Base-by-base conservation (phyloP, 1,284 basidiomycete species). In the Vanrija sp. region DNA sequence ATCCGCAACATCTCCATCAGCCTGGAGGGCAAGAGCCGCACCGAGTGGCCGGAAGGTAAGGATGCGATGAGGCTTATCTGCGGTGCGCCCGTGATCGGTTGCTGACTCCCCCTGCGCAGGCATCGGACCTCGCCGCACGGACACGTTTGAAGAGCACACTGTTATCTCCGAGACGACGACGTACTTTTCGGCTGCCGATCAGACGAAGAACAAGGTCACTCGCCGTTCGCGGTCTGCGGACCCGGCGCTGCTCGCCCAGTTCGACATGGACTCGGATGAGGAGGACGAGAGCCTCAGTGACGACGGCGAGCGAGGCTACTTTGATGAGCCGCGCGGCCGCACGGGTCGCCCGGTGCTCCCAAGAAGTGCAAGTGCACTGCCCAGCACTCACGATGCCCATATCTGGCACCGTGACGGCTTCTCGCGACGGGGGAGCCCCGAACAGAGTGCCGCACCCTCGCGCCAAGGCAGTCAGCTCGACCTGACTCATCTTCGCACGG, bases 21-120 rank as follows among this genome's bases (percentile, higher is more conserved):
- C 64, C 79, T 98, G 19, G 80, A 85, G 50, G 94, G 90, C 6
- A 87, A 82, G 61, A 72, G 78, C 5, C 69, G 78, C 52, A 83
- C 82, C 15, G 82, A 83, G 61, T 96, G 92, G 88, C 87, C 89
- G 5, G 92, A 97, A 82, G 89, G 92, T 91, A 63, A 52, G 82
- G 74, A 3, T 18, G 16, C 38, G 34, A 43, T n/a, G 26, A 15
- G 23, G 34, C 34, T 39, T 18, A n/a, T n/a, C 21, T 38, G 49
- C 8, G 18, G 6, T 38, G 12, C 8, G 6, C n/a, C 26, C 3
- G 16, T 21, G 51, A 23, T 38, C 47, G n/a, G 45, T 23, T n/a
- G 19, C 43, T 47, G 34, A 55, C 45, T 8, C 29, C 18, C 40
- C 25, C 16, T 38, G 23, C 49, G 12, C 65, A 86, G 91, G 90